phyloP scores from a whole-genome alignment of 768 basidiomycete species.

The Leccinum pellstonianum region DNA sequence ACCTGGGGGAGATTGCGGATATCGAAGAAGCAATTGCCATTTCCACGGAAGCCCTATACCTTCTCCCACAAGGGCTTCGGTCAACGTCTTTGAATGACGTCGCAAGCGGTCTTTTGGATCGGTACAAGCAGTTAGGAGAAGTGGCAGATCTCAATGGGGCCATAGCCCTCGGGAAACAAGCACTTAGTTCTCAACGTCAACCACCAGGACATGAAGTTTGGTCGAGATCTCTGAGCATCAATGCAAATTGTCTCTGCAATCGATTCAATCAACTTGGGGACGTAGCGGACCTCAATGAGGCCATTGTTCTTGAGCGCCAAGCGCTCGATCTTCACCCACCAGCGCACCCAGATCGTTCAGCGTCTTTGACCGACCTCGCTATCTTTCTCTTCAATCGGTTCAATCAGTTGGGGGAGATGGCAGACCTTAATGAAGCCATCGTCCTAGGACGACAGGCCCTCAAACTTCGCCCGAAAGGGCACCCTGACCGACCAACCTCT shows the following conservation, averaged over 20 bases:
- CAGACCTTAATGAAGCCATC: background rate
- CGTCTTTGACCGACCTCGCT: background rate
- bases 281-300: background rate
- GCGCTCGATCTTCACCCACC: background rate
- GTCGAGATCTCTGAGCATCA: background rate
- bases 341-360: background rate
- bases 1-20: background rate
- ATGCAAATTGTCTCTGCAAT: background rate
- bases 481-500: background rate
- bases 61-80: background rate
- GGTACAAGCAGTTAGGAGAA: background rate
- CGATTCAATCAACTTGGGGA: background rate
- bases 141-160: background rate
- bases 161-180: background rate
- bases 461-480: background rate
- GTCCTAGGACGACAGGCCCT: background rate
- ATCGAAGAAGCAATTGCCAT: background rate
- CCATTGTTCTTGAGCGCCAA: background rate
- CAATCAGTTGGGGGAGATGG: background rate
- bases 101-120: background rate
- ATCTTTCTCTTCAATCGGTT: background rate
- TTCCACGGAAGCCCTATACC: background rate
- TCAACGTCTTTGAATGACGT: background rate
- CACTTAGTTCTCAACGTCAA: background rate
- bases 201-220: background rate